Base-by-base conservation (phyloP, 2,329 filamentous ascomycete species). In the Ophioceras dolichostomum region DNA sequence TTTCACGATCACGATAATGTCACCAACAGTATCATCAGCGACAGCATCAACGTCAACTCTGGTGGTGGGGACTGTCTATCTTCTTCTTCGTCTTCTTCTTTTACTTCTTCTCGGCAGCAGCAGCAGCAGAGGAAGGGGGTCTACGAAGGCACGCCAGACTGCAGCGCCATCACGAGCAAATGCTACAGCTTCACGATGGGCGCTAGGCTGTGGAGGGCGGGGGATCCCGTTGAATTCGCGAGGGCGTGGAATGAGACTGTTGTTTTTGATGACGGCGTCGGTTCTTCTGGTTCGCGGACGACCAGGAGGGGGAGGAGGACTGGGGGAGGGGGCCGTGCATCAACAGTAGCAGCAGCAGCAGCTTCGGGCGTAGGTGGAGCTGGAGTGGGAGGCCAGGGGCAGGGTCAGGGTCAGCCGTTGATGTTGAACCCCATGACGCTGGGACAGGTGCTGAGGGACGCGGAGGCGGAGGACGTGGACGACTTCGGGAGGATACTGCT, bases 1-100 rank as follows among this genome's bases (percentile, higher is more conserved):
- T 67, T 67, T 32, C 75, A 69, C 69, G 49, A 52, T 6, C 54
- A 58, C 2, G 75, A 67, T 64, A 52, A 70, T 3, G 55, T 73
- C 16, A 60, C 70, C 10, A 71, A 76, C 47, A n/a, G n/a, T n/a
- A n/a, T n/a, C n/a, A n/a, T n/a, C n/a, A n/a, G n/a, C n/a, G n/a
- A n/a, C n/a, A n/a, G n/a, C n/a, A n/a, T n/a, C n/a, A n/a, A n/a
- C n/a, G n/a, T n/a, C n/a, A n/a, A n/a, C n/a, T n/a, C n/a, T n/a
- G n/a, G n/a, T n/a, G n/a, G n/a, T n/a, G n/a, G n/a, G n/a, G n/a
- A n/a, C n/a, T n/a, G n/a, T n/a, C n/a, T n/a, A n/a, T n/a, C n/a
- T n/a, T n/a, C n/a, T n/a, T n/a, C n/a, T n/a, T n/a, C n/a, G n/a
- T n/a, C n/a, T n/a, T n/a, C n/a, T n/a, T n/a, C n/a, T n/a, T n/a